Evolutionary conservation across 148 eudicot genomes (phyloP).

Genomic region (Rhododendron griersonianum): DNA sequence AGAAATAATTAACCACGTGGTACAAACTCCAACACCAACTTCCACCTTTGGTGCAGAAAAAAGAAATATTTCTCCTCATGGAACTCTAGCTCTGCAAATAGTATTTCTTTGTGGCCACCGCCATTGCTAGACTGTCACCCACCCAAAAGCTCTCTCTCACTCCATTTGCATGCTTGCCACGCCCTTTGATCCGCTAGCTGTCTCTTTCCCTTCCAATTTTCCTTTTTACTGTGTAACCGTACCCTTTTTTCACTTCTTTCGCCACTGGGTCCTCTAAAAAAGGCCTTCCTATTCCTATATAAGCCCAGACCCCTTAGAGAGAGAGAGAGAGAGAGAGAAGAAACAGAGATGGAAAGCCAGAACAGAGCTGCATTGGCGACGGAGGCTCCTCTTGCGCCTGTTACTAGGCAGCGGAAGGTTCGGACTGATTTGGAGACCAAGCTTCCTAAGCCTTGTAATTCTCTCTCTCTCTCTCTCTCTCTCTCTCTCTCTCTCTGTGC

Average conservation of each 20-base stretch:
- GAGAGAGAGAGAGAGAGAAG: not conserved
- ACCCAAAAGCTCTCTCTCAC: not conserved
- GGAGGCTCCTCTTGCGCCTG: conserved; percentile 65
- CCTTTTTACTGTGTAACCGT: not conserved
- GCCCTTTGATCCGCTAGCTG: not conserved
- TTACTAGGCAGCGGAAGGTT: conserved; percentile 45
- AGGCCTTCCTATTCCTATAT: not conserved
- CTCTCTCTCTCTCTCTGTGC: not conserved
- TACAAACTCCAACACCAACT: no score
- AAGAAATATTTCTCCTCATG: not conserved
- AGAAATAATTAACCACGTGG: no score
- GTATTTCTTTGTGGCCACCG: no score
- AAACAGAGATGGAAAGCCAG: conserved; percentile 15
- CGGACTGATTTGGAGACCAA: conserved; percentile 63
- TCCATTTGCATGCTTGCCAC: not conserved
- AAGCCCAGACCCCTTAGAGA: not conserved
- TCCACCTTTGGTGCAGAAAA: no score
- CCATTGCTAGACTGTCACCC: not conserved
- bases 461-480: not conserved
- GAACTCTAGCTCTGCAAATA: not conserved
- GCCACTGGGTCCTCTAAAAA: not conserved
- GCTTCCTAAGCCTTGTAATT: conserved; percentile 76
- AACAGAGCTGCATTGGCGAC: conserved; percentile 42
- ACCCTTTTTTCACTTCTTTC: not conserved
- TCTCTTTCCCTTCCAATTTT: not conserved